Conservation (phyloP, 306 rosid genomes). For the Luffa acutangula region DNA sequence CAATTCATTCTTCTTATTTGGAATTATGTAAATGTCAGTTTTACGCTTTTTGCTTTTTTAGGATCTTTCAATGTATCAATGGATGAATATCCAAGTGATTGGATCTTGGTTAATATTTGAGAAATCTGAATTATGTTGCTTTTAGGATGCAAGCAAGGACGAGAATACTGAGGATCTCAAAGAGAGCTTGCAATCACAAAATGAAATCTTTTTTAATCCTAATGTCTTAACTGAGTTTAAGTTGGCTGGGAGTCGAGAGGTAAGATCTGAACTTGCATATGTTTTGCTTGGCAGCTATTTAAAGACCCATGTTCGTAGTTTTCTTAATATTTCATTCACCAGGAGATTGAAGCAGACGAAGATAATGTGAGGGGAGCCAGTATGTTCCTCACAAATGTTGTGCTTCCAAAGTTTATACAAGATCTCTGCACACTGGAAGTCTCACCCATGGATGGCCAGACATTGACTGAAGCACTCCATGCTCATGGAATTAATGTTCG, state of each 20-base stretch:
- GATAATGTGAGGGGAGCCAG: conserved; percentile 79
- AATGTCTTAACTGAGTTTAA: conserved; percentile 89
- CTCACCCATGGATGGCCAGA: conserved; percentile 99
- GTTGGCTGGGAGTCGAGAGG: conserved; percentile 75
- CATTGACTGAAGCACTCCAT: conserved; percentile 92
- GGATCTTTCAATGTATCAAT: not conserved
- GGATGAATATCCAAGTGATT: not conserved
- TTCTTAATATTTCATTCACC: conserved; percentile 21
- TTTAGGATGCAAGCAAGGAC: conserved; percentile 41
- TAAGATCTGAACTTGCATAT: conserved; percentile 4
- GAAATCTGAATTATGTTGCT: conserved; percentile 8
- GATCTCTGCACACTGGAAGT: conserved; percentile 97
- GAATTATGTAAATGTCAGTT: not conserved
- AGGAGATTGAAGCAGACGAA: conserved; percentile 86
- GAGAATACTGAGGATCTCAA: conserved; percentile 35
- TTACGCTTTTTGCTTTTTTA: not conserved
- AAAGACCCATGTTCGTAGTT: not conserved
- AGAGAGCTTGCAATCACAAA: conserved; percentile 30
- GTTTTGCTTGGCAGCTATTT: not conserved
- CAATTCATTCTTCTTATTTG: not conserved
- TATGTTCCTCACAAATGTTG: conserved; percentile 63
- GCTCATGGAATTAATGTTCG: conserved; percentile 98
- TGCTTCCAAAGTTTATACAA: conserved; percentile 90
- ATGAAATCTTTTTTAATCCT: conserved; percentile 74
- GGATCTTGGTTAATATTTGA: not conserved